phyloP scores from a whole-genome alignment of 192 early-diverging fungal genomes.

The Entophlyctis helioformis region DNA sequence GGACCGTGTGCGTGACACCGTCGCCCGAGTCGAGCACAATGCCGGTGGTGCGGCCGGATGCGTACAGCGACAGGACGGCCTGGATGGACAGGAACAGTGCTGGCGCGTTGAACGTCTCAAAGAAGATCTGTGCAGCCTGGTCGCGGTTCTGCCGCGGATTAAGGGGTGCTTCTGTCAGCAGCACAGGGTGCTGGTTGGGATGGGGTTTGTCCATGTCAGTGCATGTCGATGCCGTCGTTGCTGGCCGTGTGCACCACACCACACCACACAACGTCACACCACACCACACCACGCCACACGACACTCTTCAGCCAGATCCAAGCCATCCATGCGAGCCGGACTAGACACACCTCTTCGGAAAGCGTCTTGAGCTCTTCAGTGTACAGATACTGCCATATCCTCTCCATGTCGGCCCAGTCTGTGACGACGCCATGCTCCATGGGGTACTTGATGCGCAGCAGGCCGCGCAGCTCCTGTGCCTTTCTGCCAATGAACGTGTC shows the following conservation, averaged over 20 bases:
- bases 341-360: slow-evolving; percentile 70
- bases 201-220: not conserved
- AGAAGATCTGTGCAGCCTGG: slow-evolving; percentile 89
- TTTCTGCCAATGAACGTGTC: slow-evolving; percentile 91
- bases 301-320: too few relatives aligned
- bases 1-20: slow-evolving; percentile 88
- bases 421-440: slow-evolving; percentile 95
- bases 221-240: not conserved
- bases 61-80: slow-evolving; percentile 93
- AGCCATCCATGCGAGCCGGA: too few relatives aligned
- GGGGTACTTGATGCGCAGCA: slow-evolving; percentile 88
- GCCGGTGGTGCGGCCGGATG: slow-evolving; percentile 94
- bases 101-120: slow-evolving; percentile 98
- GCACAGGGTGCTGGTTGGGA: slow-evolving; percentile 72
- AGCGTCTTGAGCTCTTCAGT: slow-evolving; percentile 90
- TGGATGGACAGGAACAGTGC: slow-evolving; percentile 95
- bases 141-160: slow-evolving; percentile 91
- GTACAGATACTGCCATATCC: slow-evolving; percentile 96
- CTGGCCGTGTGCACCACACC: too few relatives aligned
- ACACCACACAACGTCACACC: too few relatives aligned
- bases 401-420: slow-evolving; percentile 98
- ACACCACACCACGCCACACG: too few relatives aligned
- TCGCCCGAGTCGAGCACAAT: slow-evolving; percentile 94
- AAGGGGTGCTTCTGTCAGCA: slow-evolving; percentile 93
- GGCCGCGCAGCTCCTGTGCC: slow-evolving; percentile 92